phyloP scores from a whole-genome alignment of 768 basidiomycete genomes.

The Suillus occidentalis region DNA sequence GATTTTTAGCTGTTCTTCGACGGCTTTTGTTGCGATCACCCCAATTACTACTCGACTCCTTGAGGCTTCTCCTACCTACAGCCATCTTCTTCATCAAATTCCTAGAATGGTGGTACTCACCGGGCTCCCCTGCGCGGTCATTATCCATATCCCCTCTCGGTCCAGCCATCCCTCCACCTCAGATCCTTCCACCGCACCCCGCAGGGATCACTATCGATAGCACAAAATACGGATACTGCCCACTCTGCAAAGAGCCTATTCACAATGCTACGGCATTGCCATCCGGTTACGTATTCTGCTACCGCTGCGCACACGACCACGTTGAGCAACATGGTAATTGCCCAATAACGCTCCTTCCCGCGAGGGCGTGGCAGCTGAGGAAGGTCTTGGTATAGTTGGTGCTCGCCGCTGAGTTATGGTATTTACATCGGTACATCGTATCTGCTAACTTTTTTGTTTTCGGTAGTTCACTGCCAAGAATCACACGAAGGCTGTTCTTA shows the following conservation, averaged over 20 bases:
- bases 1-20: constrained; percentile 44
- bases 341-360: constrained; percentile 82
- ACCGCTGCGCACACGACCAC: constrained; percentile 84
- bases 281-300: constrained; percentile 94
- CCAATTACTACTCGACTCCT: constrained; percentile 68
- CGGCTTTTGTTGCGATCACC: constrained; percentile 54
- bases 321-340: constrained; percentile 77
- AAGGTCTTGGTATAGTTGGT: constrained; percentile 70
- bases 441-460: neutral
- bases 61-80: constrained; percentile 77
- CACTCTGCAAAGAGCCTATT: constrained; percentile 69
- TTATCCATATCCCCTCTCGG: constrained; percentile 61
- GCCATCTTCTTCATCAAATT: constrained; percentile 96
- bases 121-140: constrained; percentile 81
- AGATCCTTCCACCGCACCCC: constrained; percentile 72
- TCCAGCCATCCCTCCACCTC: constrained; percentile 75
- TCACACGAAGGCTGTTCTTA: neutral
- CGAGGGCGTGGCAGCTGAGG: constrained; percentile 78
- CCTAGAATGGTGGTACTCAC: constrained; percentile 99
- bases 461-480: neutral
- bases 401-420: neutral
- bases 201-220: constrained; percentile 64
- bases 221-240: constrained; percentile 77
- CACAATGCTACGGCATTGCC: constrained; percentile 89
- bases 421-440: neutral